phyloP scores from a whole-genome alignment of 2,329 filamentous ascomycete species.

The Botryotinia narcissicola region DNA sequence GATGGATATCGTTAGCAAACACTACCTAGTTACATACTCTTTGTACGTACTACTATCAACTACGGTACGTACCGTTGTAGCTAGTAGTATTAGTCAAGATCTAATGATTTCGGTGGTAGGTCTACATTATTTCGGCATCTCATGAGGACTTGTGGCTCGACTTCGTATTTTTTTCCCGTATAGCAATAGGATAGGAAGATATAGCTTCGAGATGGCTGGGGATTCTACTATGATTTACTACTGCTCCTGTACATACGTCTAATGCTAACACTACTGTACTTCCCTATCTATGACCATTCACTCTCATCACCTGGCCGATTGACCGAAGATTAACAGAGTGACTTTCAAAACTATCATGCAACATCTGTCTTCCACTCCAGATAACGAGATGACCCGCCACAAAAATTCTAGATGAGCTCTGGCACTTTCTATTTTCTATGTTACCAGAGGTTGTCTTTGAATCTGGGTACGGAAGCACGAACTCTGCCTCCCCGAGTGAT shows the following conservation, averaged over 20 bases:
- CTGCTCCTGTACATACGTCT: not conserved
- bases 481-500: slow-evolving; percentile 31
- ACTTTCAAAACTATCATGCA: not conserved
- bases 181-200: not conserved
- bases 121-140: not conserved
- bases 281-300: not conserved
- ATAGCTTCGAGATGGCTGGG: not conserved
- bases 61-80: not conserved
- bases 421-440: not conserved
- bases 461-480: slow-evolving; percentile 36
- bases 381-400: slow-evolving; percentile 20
- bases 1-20: slow-evolving; percentile 8
- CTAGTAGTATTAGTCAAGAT: not conserved
- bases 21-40: not conserved
- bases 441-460: slow-evolving; percentile 17
- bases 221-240: not conserved
- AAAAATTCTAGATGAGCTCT: slow-evolving; percentile 15
- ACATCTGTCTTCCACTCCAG: not conserved
- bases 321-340: slow-evolving; percentile 12
- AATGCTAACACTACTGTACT: not conserved
- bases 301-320: not conserved
- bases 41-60: not conserved
- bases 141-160: not conserved
- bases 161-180: slow-evolving; percentile 3
- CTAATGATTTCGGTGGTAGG: not conserved